A percentile compares a stretch with the other conserved stretches of the same genome.
These are phyloP conservation scores for Fusarium buharicum DNA, from an alignment of 2,329 filamentous ascomycete genomes.

Conservation along the genomic window DNA sequence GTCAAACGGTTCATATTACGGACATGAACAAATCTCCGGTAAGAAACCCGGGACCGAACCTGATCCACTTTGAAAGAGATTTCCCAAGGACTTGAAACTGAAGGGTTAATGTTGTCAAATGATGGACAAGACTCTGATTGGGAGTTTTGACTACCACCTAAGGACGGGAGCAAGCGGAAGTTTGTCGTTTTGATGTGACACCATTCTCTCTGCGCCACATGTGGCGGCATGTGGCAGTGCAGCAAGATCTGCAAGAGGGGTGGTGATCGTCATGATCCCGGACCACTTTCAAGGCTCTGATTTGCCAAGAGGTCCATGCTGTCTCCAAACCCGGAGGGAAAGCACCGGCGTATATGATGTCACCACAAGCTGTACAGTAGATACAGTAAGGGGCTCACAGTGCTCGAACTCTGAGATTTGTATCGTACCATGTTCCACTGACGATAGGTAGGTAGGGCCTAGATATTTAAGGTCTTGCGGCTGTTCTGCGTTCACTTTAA, in stretches of 20 bases:
- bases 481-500: neutral
- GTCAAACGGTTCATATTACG: neutral
- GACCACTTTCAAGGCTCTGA: slow-evolving; percentile 14
- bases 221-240: slow-evolving; percentile 15
- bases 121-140: neutral
- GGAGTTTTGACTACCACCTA: neutral
- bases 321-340: slow-evolving; percentile 30
- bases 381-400: slow-evolving; percentile 37
- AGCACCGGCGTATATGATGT: slow-evolving; percentile 39
- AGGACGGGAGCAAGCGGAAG: neutral
- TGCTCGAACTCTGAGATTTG: neutral
- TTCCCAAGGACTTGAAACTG: no score
- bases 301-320: slow-evolving; percentile 16
- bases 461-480: neutral
- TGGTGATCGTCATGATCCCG: slow-evolving; percentile 22
- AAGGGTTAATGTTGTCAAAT: no score
- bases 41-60: no score
- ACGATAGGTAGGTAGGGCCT: neutral
- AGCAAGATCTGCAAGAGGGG: slow-evolving; percentile 18
- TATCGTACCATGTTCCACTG: slow-evolving; percentile 2
- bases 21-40: neutral
- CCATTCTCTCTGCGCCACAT: neutral
- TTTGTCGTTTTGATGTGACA: neutral
- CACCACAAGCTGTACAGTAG: slow-evolving; percentile 32
- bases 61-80: no score